phyloP scores from a whole-genome alignment of 768 basidiomycete species.

The Hebeloma cylindrosporum region DNA sequence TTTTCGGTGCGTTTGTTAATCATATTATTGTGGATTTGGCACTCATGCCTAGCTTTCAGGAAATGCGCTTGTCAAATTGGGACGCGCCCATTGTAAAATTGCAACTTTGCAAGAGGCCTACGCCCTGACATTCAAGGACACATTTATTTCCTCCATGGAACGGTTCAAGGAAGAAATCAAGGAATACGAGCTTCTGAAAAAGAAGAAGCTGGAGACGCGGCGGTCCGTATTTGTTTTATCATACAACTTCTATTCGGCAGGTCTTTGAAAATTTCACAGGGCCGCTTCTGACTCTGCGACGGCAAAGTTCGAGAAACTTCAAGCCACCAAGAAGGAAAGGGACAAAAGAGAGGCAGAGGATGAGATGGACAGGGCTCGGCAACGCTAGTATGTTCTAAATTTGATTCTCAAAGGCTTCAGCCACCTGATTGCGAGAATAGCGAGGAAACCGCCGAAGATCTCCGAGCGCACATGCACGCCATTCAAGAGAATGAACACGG shows the following conservation, averaged over 20 bases:
- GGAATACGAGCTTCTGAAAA: conserved; percentile 75
- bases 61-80: conserved; percentile 68
- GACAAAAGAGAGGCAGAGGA: conserved; percentile 79
- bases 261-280: conserved; percentile 36
- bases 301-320: conserved; percentile 66
- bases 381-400: conserved; percentile 59
- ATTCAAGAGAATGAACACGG: conserved; percentile 79
- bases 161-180: conserved; percentile 72
- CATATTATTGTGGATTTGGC: no score
- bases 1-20: conserved; percentile 54
- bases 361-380: conserved; percentile 67
- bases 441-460: conserved; percentile 84
- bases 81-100: conserved; percentile 82
- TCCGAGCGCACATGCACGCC: conserved; percentile 73
- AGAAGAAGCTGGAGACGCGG: conserved; percentile 86
- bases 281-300: conserved; percentile 76
- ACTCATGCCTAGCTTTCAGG: conserved; percentile 47
- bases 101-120: conserved; percentile 85
- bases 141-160: conserved; percentile 67
- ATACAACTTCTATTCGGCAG: neutral
- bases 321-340: conserved; percentile 78
- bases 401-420: conserved; percentile 1
- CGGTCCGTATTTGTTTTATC: conserved; percentile 46
- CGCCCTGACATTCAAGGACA: conserved; percentile 69
- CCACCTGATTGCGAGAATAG: conserved; percentile 37